A percentile compares a stretch with the other conserved stretches of the same genome.
Evolutionary conservation across 441 rosid genomes (phyloP).

Genomic region (Manihot esculenta): DNA sequence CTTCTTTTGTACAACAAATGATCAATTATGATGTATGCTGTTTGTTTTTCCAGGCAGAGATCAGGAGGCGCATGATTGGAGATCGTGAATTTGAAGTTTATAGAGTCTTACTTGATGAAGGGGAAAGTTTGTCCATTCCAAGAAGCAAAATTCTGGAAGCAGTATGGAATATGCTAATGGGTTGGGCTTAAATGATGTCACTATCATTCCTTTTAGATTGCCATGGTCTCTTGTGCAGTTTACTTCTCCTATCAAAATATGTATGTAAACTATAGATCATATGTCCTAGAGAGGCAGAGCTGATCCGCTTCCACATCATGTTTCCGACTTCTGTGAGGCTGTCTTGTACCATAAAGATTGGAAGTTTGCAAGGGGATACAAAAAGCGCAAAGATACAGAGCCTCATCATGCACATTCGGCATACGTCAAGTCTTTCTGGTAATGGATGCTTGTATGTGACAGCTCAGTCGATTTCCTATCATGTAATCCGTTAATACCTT

Average conservation of each 20-base stretch:
- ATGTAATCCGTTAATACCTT: constrained; percentile 3
- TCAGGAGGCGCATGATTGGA: constrained; percentile 67
- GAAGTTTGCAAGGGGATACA: constrained; percentile 16
- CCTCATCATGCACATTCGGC: background rate
- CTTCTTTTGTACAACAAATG: background rate
- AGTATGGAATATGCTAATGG: constrained; percentile 88
- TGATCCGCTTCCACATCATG: background rate
- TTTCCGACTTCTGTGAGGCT: constrained; percentile 3
- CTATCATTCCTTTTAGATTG: constrained; percentile 11
- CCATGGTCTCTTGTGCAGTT: constrained; percentile 13
- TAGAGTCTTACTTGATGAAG: constrained; percentile 78
- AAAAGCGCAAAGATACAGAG: constrained; percentile 9
- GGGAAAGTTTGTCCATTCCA: constrained; percentile 46
- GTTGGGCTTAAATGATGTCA: constrained; percentile 46
- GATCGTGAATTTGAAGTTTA: constrained; percentile 92
- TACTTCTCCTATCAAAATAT: constrained; percentile 3
- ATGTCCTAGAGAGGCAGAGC: constrained; percentile 3
- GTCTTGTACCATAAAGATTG: background rate
- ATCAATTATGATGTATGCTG: background rate
- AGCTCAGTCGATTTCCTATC: constrained; percentile 5
- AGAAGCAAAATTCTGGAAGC: constrained; percentile 58
- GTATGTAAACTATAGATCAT: constrained; percentile 22
- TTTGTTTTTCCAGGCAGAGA: constrained; percentile 59
- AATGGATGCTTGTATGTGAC: background rate
- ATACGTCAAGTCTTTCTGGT: constrained; percentile 1